Evolutionary conservation across 2,329 filamentous ascomycete genomes (phyloP).

Genomic region (Hymenoscyphus repandus): DNA sequence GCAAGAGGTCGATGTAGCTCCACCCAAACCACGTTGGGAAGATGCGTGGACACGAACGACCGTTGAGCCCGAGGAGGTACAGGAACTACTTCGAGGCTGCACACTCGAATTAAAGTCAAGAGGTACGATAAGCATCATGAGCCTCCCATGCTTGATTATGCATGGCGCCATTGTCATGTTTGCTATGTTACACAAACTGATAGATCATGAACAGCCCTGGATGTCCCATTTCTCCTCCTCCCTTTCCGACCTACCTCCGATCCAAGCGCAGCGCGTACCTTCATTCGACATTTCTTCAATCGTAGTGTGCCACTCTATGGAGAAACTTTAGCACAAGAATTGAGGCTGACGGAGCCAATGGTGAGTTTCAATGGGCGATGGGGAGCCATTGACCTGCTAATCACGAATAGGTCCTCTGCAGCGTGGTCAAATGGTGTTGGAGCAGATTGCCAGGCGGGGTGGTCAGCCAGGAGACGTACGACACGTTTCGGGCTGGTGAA

Average conservation of each 20-base stretch:
- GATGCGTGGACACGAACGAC: conserved; percentile 80
- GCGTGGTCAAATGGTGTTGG: conserved; percentile 98
- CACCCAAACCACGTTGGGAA: conserved; percentile 73
- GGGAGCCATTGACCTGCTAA: conserved; percentile 21
- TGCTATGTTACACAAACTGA: conserved; percentile 22
- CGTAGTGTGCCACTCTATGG: conserved; percentile 56
- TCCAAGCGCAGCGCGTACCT: conserved; percentile 84
- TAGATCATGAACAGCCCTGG: conserved; percentile 56
- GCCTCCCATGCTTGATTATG: conserved; percentile 25
- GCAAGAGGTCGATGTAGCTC: conserved; percentile 42
- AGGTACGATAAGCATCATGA: conserved; percentile 55
- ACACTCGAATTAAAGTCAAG: conserved; percentile 88
- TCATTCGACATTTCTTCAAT: conserved; percentile 89
- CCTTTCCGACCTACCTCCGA: conserved; percentile 93
- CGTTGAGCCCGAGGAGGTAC: conserved; percentile 84
- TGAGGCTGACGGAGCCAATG: conserved; percentile 91
- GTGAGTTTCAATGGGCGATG: conserved; percentile 45
- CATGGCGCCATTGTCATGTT: conserved; percentile 14
- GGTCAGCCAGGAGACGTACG: conserved; percentile 95
- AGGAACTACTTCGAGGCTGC: conserved; percentile 78
- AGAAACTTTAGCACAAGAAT: conserved; percentile 71
- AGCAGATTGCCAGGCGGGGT: conserved; percentile 84
- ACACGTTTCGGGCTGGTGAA: conserved; percentile 92
- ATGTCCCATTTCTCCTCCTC: conserved; percentile 86
- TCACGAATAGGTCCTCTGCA: conserved; percentile 69